Evolutionary conservation across 257 asterid genomes (phyloP).

Genomic region (Anisodus tanguticus): DNA sequence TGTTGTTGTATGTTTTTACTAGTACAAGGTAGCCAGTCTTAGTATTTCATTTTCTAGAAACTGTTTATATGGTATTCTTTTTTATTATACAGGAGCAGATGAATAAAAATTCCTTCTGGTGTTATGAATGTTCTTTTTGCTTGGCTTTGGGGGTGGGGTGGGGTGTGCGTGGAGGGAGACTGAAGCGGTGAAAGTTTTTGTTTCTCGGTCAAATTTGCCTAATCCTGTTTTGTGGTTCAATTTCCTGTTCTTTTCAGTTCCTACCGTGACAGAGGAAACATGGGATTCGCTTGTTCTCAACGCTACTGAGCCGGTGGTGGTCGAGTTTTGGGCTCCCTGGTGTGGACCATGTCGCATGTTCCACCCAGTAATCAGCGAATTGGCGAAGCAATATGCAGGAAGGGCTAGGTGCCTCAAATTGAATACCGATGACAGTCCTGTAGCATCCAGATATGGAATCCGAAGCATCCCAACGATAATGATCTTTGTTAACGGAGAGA

Average conservation of each 20-base stretch:
- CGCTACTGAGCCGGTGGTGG: conserved; percentile 35
- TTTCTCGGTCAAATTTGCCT: not conserved
- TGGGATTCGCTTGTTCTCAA: conserved; percentile 41
- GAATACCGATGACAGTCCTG: conserved; percentile 38
- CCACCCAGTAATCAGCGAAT: conserved; percentile 40
- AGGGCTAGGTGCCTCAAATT: conserved; percentile 34
- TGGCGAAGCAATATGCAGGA: conserved; percentile 36
- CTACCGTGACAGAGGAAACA: conserved; percentile 35
- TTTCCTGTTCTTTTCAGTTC: conserved; percentile 34
- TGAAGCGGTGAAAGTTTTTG: not conserved
- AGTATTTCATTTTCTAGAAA: not conserved
- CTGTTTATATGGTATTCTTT: not conserved
- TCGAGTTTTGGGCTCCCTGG: conserved; percentile 48
- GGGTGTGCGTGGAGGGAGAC: too few relatives aligned
- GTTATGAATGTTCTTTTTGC: not conserved
- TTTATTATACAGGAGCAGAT: not conserved
- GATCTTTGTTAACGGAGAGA: conserved; percentile 37
- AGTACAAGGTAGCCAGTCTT: not conserved
- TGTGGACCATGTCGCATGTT: conserved; percentile 47
- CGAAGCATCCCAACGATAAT: conserved; percentile 43
- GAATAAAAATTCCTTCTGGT: not conserved
- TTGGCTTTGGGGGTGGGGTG: not conserved
- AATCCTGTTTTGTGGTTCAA: not conserved
- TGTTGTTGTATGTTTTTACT: not conserved
- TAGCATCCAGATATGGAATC: conserved; percentile 41